Base-by-base conservation (phyloP, 106 monocot genomes). In the Vanilla planifolia region DNA sequence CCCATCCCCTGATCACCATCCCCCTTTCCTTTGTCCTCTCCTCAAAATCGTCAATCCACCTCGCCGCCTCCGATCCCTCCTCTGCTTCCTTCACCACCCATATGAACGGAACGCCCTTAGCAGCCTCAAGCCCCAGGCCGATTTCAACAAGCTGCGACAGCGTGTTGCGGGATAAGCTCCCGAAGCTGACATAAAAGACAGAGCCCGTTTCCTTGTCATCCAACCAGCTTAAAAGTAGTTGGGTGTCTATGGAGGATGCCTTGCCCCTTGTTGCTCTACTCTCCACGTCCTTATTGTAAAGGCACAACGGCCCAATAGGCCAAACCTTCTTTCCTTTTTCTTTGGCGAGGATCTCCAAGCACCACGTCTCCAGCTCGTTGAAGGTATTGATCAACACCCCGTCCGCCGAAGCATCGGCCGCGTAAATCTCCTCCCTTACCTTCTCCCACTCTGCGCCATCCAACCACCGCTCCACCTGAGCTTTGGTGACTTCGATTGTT, bases 341-440 rank as follows among this genome's bases (percentile, higher is more conserved):
- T 60, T 66, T 60, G 20, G 34, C 34, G 48, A 72, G 61, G 50
- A 40, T 19, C 21, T 57, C 53, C 4, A 76, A 27, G 24, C 53
- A 79, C 32, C 15, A 39, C 1, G 27, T 65, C 59, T 87, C 87
- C 63, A 87, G 55, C 24, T 59, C 79, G 0, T 61, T 24, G 42
- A 87, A 82, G 25, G 59, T 79, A 59, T 87, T 87, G 44, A 82
- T 53, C 4, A 87, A 40, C 1, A 76, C 33, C 7, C 87, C 87
- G 45, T 82, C 68, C 1, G 75, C 60, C 7, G 22, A 51, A 0
- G 32, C 30, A 14, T 57, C 67, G 21, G 67, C 52, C 27, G 55
- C 67, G 16, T 44, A 56, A 17, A 51, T 28, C 45, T 67, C 67
- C 28, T 51, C 35, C n/a, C 25, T 22, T 4, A 74, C 15, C 43